Evolutionary conservation across 345 rosid species (phyloP), one percentile per base, ranked within the genome.

Genomic region (Kandelia obovata): DNA sequence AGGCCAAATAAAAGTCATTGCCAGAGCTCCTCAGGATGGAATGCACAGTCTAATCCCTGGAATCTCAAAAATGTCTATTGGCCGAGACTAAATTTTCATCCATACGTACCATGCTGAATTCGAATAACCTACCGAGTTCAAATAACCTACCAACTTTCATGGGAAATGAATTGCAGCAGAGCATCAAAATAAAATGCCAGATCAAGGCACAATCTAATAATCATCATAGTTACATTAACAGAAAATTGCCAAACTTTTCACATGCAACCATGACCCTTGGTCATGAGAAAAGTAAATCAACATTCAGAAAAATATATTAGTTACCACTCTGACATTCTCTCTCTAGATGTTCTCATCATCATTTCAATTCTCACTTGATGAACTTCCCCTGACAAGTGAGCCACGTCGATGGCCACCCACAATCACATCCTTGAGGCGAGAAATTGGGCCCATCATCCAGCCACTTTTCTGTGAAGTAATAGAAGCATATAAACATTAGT

Each of bases 361-460:
- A 67, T 81, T 84, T 78, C 56, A 83, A 64, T 68, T 71, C 51
- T 87, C 90, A 20, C 71, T 77, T 17, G 85, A 72, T 74, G 93
- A 70, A 73, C 80, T 75, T 65, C 75, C 84, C 68, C 84, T 83
- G 68, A 88, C 81, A 71, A 86, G 69, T 15, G 97, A 80, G 31
- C 87, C 92, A 28, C 86, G 81, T 7, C 84, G 80, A 61, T 87
- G 90, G 60, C 97, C 92, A 39, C 96, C 92, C 19, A 85, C 90
- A 56, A 90, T 85, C 62, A 83, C 91, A 60, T 89, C 92, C 81
- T 88, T 92, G 37, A 96, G 82, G 49, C 96, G 89, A 70, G 83
- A 79, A 73, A 96, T 80, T 28, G 98, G 89, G 49, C 90, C 89
- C 70, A 87, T 61, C 82, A 90, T 68, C 79, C 83, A 79, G 70